phyloP scores from a whole-genome alignment of 148 eudicot genomes.

The Nepenthes gracilis region DNA sequence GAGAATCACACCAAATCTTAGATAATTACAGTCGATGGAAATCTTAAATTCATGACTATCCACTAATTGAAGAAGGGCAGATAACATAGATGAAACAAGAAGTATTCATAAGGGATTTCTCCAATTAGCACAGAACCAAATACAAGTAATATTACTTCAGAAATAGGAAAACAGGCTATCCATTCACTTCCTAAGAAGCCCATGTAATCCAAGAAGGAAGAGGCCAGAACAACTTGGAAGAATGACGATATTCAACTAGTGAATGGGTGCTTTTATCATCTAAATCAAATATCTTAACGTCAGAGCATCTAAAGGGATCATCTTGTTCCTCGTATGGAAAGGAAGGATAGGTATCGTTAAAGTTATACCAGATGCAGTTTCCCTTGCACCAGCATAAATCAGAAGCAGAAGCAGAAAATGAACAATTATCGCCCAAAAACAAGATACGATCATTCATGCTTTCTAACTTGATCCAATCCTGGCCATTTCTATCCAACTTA shows the following conservation, averaged over 20 bases:
- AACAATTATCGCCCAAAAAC: conserved; percentile 57
- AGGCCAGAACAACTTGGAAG: conserved; percentile 54
- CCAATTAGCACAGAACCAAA: too few species aligned
- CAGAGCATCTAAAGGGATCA: conserved; percentile 9
- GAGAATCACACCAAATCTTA: too few species aligned
- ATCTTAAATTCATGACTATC: too few species aligned
- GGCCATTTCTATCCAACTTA: conserved; percentile 30
- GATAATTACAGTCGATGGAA: too few species aligned
- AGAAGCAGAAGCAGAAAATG: conserved; percentile 48
- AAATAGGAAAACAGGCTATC: too few species aligned
- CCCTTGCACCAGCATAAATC: conserved; percentile 17
- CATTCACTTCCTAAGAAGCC: conserved; percentile 7
- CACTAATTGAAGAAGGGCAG: too few species aligned
- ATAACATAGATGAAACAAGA: too few species aligned
- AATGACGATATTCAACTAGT: conserved; percentile 25
- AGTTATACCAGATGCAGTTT: conserved; percentile 26
- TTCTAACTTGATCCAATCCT: conserved; percentile 55
- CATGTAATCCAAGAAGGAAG: conserved; percentile 52
- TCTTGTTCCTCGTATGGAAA: conserved; percentile 4
- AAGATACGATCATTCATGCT: conserved; percentile 25
- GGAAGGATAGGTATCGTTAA: conserved; percentile 1
- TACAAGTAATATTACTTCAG: too few species aligned
- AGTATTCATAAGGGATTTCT: too few species aligned
- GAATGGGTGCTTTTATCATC: conserved; percentile 45
- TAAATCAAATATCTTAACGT: conserved; percentile 60